Conservation (phyloP, 1,139 yeast species). For the Nadsonia starkeyi-henricii region DNA sequence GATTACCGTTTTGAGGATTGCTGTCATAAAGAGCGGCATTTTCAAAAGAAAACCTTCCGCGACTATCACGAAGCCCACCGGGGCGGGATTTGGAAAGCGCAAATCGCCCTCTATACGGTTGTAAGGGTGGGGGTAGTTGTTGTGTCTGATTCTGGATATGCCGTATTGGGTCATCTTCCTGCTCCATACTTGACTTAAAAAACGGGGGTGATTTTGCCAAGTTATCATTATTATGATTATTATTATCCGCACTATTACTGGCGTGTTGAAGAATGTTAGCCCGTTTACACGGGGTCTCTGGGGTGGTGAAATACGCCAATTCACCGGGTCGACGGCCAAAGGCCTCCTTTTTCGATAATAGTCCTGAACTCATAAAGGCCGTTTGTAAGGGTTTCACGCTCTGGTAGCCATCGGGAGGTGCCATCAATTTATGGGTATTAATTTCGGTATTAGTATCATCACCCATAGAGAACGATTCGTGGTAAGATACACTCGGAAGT, state of each 20-base stretch:
- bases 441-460: no score
- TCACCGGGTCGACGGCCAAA: background rate
- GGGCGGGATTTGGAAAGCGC: no score
- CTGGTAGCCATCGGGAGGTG: constrained; percentile 37
- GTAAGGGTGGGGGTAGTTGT: background rate
- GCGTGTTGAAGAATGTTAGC: background rate
- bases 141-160: background rate
- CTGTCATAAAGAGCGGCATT: background rate
- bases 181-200: background rate
- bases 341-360: constrained; percentile 49
- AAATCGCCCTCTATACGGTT: background rate
- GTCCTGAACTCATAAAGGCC: constrained; percentile 67
- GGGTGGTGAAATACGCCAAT: constrained; percentile 1
- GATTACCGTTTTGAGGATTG: background rate
- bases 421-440: background rate
- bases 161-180: background rate
- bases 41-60: background rate
- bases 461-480: no score
- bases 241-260: background rate
- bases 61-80: background rate
- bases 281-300: constrained; percentile 5
- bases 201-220: background rate
- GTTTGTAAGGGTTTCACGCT: constrained; percentile 75
- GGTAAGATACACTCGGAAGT: no score
- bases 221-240: background rate